These are phyloP conservation scores for Phyllosticta citrichinensis DNA, from an alignment of 2,329 filamentous ascomycete species.

Conservation along the genomic window DNA sequence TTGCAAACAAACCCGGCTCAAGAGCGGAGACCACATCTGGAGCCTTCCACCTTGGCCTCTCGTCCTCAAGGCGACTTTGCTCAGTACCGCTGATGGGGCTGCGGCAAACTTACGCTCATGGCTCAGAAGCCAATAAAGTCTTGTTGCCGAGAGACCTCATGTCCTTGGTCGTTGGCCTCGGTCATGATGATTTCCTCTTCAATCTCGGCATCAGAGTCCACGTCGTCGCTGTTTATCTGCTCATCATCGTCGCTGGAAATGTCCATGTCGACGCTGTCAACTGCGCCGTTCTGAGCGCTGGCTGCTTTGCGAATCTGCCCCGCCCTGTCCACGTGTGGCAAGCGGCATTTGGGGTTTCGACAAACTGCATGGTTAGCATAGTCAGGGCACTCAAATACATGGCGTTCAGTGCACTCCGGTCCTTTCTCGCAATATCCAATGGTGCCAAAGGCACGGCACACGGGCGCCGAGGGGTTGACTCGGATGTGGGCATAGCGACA, in stretches of 20 bases:
- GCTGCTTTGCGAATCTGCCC: slow-evolving; percentile 60
- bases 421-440: slow-evolving; percentile 86
- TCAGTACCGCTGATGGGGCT: neutral
- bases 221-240: slow-evolving; percentile 61
- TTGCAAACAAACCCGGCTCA: neutral
- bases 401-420: slow-evolving; percentile 64
- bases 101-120: slow-evolving; percentile 9
- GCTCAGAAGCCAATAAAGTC: slow-evolving; percentile 42
- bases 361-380: slow-evolving; percentile 87
- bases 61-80: neutral
- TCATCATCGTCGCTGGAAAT: slow-evolving; percentile 68
- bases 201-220: slow-evolving; percentile 55
- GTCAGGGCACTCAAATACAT: slow-evolving; percentile 88
- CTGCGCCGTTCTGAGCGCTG: slow-evolving; percentile 30
- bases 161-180: slow-evolving; percentile 23
- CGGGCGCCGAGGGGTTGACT: slow-evolving; percentile 63
- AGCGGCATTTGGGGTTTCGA: slow-evolving; percentile 68
- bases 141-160: slow-evolving; percentile 42
- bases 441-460: slow-evolving; percentile 76
- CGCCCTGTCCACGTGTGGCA: slow-evolving; percentile 80
- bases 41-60: neutral
- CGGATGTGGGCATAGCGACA: slow-evolving; percentile 83
- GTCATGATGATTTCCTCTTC: slow-evolving; percentile 32
- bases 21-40: neutral
- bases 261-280: slow-evolving; percentile 38